Evolutionary conservation across 2,329 filamentous ascomycete genomes (phyloP).

Genomic region (Claviceps lovelessii): DNA sequence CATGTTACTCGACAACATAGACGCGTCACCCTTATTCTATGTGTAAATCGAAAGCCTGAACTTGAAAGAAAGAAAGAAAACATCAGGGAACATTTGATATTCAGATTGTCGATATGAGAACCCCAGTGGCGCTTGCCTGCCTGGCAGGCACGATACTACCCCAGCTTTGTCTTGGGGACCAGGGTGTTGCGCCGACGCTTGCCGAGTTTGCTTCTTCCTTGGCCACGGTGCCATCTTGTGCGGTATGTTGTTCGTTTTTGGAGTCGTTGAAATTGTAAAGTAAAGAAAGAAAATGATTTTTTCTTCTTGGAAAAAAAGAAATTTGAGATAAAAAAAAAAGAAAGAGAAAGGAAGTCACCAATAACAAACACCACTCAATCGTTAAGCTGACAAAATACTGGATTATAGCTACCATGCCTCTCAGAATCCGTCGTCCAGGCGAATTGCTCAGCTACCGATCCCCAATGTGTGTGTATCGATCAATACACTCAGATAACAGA

Average conservation of each 20-base stretch:
- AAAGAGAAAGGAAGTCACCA: background rate
- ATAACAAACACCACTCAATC: background rate
- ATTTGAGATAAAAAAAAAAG: background rate
- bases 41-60: background rate
- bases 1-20: background rate
- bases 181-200: background rate
- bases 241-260: background rate
- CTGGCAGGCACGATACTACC: background rate
- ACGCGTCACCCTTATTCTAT: background rate
- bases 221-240: conserved; percentile 1
- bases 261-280: too few species aligned
- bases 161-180: background rate
- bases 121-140: background rate
- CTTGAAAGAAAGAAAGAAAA: background rate
- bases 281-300: too few species aligned
- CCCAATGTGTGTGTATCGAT: conserved; percentile 23
- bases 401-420: conserved; percentile 1
- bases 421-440: background rate
- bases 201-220: background rate
- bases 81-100: background rate
- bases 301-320: background rate
- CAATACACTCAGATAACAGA: conserved; percentile 9
- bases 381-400: background rate
- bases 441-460: conserved; percentile 8
- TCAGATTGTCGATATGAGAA: background rate